Evolutionary conservation across 371 early-diverging fungal species (phyloP).

Genomic region (Circinella minor): DNA sequence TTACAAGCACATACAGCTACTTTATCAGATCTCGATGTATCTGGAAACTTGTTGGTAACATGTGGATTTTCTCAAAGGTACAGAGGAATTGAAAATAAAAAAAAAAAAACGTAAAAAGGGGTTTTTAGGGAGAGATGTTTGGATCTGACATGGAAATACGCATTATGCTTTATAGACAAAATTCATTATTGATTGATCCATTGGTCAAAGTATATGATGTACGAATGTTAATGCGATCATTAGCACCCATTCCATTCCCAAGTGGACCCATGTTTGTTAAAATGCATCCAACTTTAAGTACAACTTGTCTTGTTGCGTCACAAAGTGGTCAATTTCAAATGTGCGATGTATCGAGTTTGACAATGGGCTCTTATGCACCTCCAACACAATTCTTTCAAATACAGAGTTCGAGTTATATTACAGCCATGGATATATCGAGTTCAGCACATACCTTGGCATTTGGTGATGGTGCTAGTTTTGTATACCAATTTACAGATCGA

Average conservation of each 20-base stretch:
- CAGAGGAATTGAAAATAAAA: not conserved
- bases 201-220: constrained; percentile 87
- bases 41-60: constrained; percentile 74
- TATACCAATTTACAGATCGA: constrained; percentile 74
- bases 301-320: constrained; percentile 70
- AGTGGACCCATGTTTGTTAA: constrained; percentile 71
- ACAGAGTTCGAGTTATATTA: constrained; percentile 67
- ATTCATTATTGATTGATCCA: constrained; percentile 72
- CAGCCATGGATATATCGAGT: constrained; percentile 73
- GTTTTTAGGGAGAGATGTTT: too few species aligned
- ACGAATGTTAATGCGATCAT: constrained; percentile 67
- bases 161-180: constrained; percentile 42
- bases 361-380: constrained; percentile 51
- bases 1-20: constrained; percentile 81
- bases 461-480: constrained; percentile 71
- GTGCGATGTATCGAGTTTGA: constrained; percentile 68
- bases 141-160: too few species aligned
- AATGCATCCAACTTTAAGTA: constrained; percentile 76
- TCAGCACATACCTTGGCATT: constrained; percentile 77
- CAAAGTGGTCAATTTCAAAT: constrained; percentile 77
- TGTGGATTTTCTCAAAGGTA: constrained; percentile 80
- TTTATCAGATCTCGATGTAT: constrained; percentile 76
- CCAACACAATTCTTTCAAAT: constrained; percentile 73
- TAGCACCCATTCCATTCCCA: constrained; percentile 78
- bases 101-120: not conserved